Evolutionary conservation across 306 rosid species (phyloP).

Genomic region (Pyrus bretschneideri): DNA sequence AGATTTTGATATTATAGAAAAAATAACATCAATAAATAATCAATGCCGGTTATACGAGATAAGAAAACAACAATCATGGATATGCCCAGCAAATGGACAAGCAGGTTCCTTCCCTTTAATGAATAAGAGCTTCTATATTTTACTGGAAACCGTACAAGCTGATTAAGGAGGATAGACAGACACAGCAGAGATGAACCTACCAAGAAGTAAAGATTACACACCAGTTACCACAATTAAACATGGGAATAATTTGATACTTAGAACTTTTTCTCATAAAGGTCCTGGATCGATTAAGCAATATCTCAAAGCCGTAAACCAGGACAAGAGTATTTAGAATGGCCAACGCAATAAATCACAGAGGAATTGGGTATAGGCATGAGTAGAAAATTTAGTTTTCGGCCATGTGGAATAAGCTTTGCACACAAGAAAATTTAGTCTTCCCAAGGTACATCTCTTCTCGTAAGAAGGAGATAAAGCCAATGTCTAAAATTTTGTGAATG

Average conservation of each 20-base stretch:
- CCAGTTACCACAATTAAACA: neutral
- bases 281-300: neutral
- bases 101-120: neutral
- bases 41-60: neutral
- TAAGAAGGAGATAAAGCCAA: neutral
- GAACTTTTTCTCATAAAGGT: neutral
- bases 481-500: neutral
- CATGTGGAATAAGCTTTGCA: neutral
- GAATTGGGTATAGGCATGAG: neutral
- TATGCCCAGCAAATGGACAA: neutral
- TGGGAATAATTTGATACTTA: neutral
- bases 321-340: neutral
- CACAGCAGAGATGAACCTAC: neutral
- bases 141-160: neutral
- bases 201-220: neutral
- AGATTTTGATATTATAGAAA: neutral
- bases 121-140: neutral
- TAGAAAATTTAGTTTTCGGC: neutral
- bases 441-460: neutral
- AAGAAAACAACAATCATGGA: neutral
- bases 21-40: neutral
- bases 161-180: neutral
- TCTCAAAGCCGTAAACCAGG: neutral
- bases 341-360: neutral
- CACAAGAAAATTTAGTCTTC: neutral